Evolutionary conservation across 208 protist genomes (phyloP).

Genomic region (Balamuthia mandrillaris): DNA sequence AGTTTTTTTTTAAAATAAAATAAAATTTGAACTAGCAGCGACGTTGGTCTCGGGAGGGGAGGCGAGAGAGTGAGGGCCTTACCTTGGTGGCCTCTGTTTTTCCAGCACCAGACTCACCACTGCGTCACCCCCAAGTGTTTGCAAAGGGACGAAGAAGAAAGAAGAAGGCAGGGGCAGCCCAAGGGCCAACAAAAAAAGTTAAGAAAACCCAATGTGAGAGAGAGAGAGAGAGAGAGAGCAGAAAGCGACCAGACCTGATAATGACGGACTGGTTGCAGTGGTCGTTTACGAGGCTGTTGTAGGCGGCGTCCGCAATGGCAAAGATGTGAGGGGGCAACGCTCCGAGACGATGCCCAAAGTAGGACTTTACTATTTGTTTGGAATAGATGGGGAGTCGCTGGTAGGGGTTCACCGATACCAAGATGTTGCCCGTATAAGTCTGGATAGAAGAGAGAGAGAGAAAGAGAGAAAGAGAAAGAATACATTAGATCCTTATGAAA

Average conservation of each 20-base stretch:
- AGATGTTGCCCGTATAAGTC: conserved; percentile 64
- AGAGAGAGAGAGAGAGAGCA: not conserved
- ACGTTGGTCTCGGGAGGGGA: too few relatives aligned
- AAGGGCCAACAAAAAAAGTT: not conserved
- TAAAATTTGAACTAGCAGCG: too few relatives aligned
- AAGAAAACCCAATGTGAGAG: not conserved
- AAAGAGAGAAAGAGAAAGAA: too few relatives aligned
- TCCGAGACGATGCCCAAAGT: conserved; percentile 12
- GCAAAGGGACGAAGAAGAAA: not conserved
- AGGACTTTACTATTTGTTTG: not conserved
- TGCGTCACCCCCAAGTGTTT: conserved; percentile 38
- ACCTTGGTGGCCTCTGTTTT: conserved; percentile 77
- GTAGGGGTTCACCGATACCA: conserved; percentile 69
- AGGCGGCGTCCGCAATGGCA: conserved; percentile 55
- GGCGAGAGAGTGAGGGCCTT: too few relatives aligned
- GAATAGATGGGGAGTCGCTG: conserved; percentile 18
- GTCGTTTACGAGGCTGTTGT: conserved; percentile 10
- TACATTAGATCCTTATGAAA: too few relatives aligned
- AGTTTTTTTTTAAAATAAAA: too few relatives aligned
- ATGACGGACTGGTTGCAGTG: conserved; percentile 36
- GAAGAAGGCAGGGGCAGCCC: not conserved
- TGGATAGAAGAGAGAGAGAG: not conserved
- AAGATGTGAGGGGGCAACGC: conserved; percentile 55
- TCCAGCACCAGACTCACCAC: conserved; percentile 81
- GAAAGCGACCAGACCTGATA: conserved; percentile 40